phyloP scores from a whole-genome alignment of 2,329 filamentous ascomycete genomes.

The Penicillium sp. region DNA sequence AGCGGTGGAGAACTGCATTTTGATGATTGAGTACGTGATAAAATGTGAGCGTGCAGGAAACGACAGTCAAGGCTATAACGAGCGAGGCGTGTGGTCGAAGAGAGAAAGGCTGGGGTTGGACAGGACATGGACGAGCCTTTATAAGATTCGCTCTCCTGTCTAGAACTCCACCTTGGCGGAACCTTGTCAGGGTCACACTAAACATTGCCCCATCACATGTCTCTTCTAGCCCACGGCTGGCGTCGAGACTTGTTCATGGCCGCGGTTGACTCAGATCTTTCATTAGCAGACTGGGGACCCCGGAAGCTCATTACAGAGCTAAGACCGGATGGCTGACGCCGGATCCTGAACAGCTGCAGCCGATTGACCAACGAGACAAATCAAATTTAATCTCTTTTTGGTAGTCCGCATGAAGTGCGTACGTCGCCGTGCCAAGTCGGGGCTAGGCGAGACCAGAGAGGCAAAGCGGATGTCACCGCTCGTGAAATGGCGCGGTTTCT shows the following conservation, averaged over 20 bases:
- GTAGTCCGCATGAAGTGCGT: not conserved
- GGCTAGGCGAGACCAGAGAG: not conserved
- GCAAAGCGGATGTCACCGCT: not conserved
- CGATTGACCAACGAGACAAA: conserved; percentile 1
- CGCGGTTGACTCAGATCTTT: conserved; percentile 19
- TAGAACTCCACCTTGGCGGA: not conserved
- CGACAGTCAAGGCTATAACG: conserved; percentile 22
- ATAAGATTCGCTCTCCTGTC: conserved; percentile 17
- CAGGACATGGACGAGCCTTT: conserved; percentile 18
- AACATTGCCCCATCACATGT: conserved; percentile 14
- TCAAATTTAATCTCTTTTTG: not conserved
- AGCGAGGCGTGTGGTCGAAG: conserved; percentile 12
- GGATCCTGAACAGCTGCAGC: conserved; percentile 6
- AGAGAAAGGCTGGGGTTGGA: conserved; percentile 3
- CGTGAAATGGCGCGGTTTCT: not conserved
- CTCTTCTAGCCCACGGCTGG: conserved; percentile 6
- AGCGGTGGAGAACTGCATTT: conserved; percentile 35
- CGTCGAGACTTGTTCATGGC: conserved; percentile 8
- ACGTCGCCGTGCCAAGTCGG: not conserved
- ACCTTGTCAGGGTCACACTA: conserved; percentile 12
- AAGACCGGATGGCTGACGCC: conserved; percentile 12
- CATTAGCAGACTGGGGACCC: conserved; percentile 8
- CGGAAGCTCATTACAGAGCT: conserved; percentile 11
- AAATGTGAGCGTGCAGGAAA: conserved; percentile 15
- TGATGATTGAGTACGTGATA: conserved; percentile 12